Percentiles rank a stretch among this genome's conserved stretches.
Conservation (phyloP, 352 stramenopile species). For the Globisporangium emineosum region DNA sequence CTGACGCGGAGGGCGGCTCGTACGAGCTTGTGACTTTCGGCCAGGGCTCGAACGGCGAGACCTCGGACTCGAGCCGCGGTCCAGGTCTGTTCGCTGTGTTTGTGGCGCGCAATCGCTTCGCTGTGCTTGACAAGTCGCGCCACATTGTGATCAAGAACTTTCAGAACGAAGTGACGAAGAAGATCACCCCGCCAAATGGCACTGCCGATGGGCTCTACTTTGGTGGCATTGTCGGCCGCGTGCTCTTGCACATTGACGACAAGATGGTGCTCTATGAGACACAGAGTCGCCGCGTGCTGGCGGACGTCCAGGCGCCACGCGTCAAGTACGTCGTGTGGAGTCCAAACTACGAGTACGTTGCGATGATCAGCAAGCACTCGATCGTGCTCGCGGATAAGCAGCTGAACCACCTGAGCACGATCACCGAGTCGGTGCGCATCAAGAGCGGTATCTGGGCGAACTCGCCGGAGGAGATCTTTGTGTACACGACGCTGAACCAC, state of each 20-base stretch:
- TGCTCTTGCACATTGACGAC: slow-evolving; percentile 96
- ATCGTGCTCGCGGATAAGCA: slow-evolving; percentile 97
- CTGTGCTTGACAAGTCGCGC: slow-evolving; percentile 95
- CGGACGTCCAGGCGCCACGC: slow-evolving; percentile 93
- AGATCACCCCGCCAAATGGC: slow-evolving; percentile 93
- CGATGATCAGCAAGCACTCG: slow-evolving; percentile 97
- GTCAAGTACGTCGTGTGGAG: slow-evolving; percentile 99
- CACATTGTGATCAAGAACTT: slow-evolving; percentile 99
- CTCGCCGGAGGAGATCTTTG: slow-evolving; percentile 91
- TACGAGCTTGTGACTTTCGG: slow-evolving; percentile 98
- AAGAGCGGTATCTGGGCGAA: slow-evolving; percentile 94
- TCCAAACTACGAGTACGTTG: slow-evolving; percentile 95
- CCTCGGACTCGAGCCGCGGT: slow-evolving; percentile 92
- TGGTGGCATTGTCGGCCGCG: slow-evolving; percentile 94
- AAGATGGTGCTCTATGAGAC: slow-evolving; percentile 99
- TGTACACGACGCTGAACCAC: slow-evolving; percentile 98
- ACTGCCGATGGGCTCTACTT: slow-evolving; percentile 96
- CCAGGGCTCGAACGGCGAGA: slow-evolving; percentile 67
- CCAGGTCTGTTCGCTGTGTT: slow-evolving; percentile 96
- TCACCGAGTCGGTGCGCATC: slow-evolving; percentile 96
- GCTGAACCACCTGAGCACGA: slow-evolving; percentile 96
- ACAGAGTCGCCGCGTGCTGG: slow-evolving; percentile 94
- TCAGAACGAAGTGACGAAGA: slow-evolving; percentile 98
- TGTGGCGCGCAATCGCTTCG: slow-evolving; percentile 97
- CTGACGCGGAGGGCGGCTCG: slow-evolving; percentile 94